Percentiles rank a stretch among this genome's conserved stretches.
phyloP scores from a whole-genome alignment of 164 flowering plant genomes.

The Macadamia integrifolia region DNA sequence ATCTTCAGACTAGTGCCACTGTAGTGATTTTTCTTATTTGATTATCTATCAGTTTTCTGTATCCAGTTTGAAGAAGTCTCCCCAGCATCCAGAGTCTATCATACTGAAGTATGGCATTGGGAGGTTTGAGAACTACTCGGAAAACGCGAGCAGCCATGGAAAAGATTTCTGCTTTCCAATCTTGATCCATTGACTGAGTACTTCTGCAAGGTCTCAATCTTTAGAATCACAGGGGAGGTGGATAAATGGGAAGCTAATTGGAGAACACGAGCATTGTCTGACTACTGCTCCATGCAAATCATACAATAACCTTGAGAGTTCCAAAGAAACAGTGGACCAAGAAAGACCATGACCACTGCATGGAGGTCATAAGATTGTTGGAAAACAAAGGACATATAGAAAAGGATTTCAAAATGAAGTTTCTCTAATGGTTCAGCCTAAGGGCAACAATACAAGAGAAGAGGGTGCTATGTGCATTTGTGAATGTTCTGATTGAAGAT shows the following conservation, averaged over 20 bases:
- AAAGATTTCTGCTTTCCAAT: conserved; percentile 29
- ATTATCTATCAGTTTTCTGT: conserved; percentile 23
- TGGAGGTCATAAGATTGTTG: conserved; percentile 67
- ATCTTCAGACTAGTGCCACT: background rate
- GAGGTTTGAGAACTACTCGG: conserved; percentile 28
- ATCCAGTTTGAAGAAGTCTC: conserved; percentile 36
- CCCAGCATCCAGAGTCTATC: conserved; percentile 31
- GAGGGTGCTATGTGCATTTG: conserved; percentile 66
- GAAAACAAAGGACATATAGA: conserved; percentile 82
- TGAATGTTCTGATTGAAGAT: conserved; percentile 68
- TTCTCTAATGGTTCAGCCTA: conserved; percentile 91
- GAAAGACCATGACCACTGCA: conserved; percentile 66
- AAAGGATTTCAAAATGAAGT: conserved; percentile 70
- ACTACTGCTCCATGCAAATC: conserved; percentile 30
- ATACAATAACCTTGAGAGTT: conserved; percentile 8
- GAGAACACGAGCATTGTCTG: too few species aligned
- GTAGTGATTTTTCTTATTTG: background rate
- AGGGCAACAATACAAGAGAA: conserved; percentile 67
- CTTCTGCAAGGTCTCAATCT: conserved; percentile 38
- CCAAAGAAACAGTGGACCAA: conserved; percentile 14
- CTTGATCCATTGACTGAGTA: conserved; percentile 50
- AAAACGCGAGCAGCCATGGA: conserved; percentile 40
- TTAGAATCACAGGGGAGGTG: conserved; percentile 24
- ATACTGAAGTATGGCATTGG: conserved; percentile 51
- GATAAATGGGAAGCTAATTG: conserved; percentile 18